A percentile compares a stretch with the other conserved stretches of the same genome.
Conservation (phyloP, 2,329 filamentous ascomycete genomes). For the Apiospora saccharicola region DNA sequence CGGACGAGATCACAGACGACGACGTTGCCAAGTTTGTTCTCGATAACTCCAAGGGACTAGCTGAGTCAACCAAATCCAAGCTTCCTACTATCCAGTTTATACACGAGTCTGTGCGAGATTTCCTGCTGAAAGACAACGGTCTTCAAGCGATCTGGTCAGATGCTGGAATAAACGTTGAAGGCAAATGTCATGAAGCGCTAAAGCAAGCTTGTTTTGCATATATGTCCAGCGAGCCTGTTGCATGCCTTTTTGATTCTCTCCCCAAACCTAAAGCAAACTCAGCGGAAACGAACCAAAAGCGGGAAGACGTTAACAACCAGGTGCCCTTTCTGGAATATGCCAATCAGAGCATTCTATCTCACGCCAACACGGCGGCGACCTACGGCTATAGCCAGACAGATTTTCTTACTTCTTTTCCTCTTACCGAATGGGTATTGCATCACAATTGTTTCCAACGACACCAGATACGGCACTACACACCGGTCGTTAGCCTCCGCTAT, state of each 20-base stretch:
- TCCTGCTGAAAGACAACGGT: constrained; percentile 48
- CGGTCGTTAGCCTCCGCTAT: no score
- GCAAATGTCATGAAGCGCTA: constrained; percentile 51
- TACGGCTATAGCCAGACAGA: not conserved
- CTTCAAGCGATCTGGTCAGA: constrained; percentile 41
- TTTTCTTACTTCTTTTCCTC: constrained; percentile 27
- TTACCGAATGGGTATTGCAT: constrained; percentile 26
- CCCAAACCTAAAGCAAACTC: no score
- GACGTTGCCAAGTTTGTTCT: not conserved
- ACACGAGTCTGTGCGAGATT: constrained; percentile 59
- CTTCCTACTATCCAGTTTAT: constrained; percentile 63
- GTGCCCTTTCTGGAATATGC: constrained; percentile 31
- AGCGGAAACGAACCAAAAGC: no score
- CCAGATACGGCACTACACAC: no score
- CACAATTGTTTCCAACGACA: constrained; percentile 30
- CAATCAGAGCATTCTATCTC: constrained; percentile 22
- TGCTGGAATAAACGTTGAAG: constrained; percentile 32
- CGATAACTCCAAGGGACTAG: constrained; percentile 56
- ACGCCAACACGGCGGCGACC: constrained; percentile 26
- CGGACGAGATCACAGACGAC: not conserved
- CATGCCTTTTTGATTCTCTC: not conserved
- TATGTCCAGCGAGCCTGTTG: not conserved
- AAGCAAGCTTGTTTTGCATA: constrained; percentile 44
- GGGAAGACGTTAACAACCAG: no score
- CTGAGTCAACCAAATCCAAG: constrained; percentile 48